A percentile compares a stretch with the other conserved stretches of the same genome.
Evolutionary conservation across 176 grass and related monocot species (phyloP).

Genomic region (Rhynchospora breviuscula): DNA sequence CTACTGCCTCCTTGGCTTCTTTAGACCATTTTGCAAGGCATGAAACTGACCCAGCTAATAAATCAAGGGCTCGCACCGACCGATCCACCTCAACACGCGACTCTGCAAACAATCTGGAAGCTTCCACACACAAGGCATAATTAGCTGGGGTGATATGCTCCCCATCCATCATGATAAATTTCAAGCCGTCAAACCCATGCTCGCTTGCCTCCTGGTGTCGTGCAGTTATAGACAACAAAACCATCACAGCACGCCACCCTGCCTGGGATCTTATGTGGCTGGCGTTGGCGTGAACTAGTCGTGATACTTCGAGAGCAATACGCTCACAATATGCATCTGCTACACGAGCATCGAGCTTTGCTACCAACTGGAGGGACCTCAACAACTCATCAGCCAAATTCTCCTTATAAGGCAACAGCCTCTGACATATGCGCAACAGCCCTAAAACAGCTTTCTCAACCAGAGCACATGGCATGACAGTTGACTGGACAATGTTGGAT

Average conservation of each 20-base stretch:
- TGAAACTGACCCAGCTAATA: slow-evolving; percentile 62
- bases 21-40: slow-evolving; percentile 69
- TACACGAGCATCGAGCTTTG: slow-evolving; percentile 89
- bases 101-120: slow-evolving; percentile 77
- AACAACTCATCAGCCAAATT: slow-evolving; percentile 87
- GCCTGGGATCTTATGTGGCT: slow-evolving; percentile 80
- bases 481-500: slow-evolving; percentile 85
- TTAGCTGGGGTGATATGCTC: slow-evolving; percentile 70
- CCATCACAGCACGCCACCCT: slow-evolving; percentile 78
- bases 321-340: slow-evolving; percentile 96
- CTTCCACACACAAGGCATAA: slow-evolving; percentile 80
- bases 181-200: slow-evolving; percentile 76
- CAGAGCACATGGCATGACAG: slow-evolving; percentile 85
- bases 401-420: slow-evolving; percentile 93
- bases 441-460: slow-evolving; percentile 99
- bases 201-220: slow-evolving; percentile 89
- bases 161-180: slow-evolving; percentile 86
- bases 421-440: slow-evolving; percentile 89
- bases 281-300: slow-evolving; percentile 82
- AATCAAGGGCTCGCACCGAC: slow-evolving; percentile 69
- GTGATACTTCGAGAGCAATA: slow-evolving; percentile 81
- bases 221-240: slow-evolving; percentile 89
- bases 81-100: slow-evolving; percentile 83
- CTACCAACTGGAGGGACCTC: slow-evolving; percentile 84
- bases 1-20: slow-evolving; percentile 43